Base-by-base conservation (phyloP, 2,329 filamentous ascomycete genomes). In the Gaeumannomyces sp. region DNA sequence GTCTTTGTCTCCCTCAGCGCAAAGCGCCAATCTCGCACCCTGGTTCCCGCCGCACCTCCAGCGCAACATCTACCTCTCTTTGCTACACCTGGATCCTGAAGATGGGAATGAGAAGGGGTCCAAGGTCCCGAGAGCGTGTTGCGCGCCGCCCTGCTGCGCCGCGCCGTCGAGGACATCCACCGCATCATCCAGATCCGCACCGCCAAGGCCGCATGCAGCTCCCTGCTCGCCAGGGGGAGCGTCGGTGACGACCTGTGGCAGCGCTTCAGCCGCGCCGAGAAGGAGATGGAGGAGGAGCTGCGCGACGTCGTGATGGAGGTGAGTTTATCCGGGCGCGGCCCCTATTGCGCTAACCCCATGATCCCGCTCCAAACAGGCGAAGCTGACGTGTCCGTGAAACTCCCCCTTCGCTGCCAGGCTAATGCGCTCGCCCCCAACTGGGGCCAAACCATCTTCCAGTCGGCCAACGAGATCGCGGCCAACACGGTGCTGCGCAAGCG, bases 231-330 rank as follows among this genome's bases (percentile, higher is more conserved):
- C 78, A 85, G 92, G 68, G 95, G 95, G 61, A 96, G 92, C 73
- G 93, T 99, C 1, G 94, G 95, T 19, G 95, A 99, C 75, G 95
- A 99, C 76, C 78, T 99, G 70, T 97, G 93, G 90, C 92, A 97
- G 80, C 85, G 94, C 56, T 97, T 98, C 77, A 79, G 89, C 77
- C 85, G 92, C 62, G 95, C 94, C 0, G 95, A 99, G 84, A 93
- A 96, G 80, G 95, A 99, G 79, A 96, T 98, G 82, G 93, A 99
- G 79, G 92, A 93, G 70, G 95, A 99, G 79, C 83, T 99, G 67
- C 87, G 92, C 71, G 95, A 99, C 77, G 94, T 98, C 29, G 93
- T 98, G 45, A 86, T 88, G 71, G 94, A 98, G 88, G 93, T 96
- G 83, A 71, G 53, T 5, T 22, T 14, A 19, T 61, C 19, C 4